These are phyloP conservation scores for Hanseniaspora valbyensis DNA, from an alignment of 805 yeast species.

Conservation along the genomic window DNA sequence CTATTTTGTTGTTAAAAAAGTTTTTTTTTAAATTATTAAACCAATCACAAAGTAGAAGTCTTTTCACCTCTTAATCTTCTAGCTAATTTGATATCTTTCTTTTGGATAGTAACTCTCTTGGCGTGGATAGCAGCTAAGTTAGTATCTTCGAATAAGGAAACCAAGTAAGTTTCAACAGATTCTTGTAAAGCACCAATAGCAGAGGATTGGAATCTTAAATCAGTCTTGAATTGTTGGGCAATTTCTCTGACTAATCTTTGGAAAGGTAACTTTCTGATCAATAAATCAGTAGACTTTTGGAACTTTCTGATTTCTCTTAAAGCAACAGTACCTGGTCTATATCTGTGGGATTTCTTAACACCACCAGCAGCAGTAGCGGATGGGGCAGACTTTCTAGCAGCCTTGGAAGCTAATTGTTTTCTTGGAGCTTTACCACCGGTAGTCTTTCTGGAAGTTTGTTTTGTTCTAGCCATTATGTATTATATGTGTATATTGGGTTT, in stretches of 20 bases:
- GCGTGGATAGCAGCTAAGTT: constrained; percentile 98
- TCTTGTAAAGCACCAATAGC: constrained; percentile 98
- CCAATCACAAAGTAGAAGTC: constrained; percentile 35
- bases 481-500: constrained; percentile 6
- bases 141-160: constrained; percentile 92
- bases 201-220: constrained; percentile 91
- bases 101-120: constrained; percentile 96
- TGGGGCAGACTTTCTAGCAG: constrained; percentile 90
- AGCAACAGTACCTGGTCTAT: constrained; percentile 95
- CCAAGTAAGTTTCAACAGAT: constrained; percentile 96
- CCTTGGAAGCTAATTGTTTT: constrained; percentile 84
- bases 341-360: constrained; percentile 91
- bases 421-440: constrained; percentile 96
- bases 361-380: constrained; percentile 54
- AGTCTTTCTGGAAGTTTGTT: constrained; percentile 89
- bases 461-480: constrained; percentile 70
- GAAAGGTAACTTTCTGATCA: constrained; percentile 94
- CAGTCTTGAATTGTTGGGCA: constrained; percentile 87
- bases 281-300: constrained; percentile 89
- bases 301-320: constrained; percentile 94
- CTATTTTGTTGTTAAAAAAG: constrained; percentile 9
- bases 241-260: constrained; percentile 94
- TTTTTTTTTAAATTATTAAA: constrained; percentile 2
- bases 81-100: constrained; percentile 96
- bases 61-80: constrained; percentile 97